Evolutionary conservation across 2,329 filamentous ascomycete species (phyloP).

Genomic region (Cucurbitaria berberidis): DNA sequence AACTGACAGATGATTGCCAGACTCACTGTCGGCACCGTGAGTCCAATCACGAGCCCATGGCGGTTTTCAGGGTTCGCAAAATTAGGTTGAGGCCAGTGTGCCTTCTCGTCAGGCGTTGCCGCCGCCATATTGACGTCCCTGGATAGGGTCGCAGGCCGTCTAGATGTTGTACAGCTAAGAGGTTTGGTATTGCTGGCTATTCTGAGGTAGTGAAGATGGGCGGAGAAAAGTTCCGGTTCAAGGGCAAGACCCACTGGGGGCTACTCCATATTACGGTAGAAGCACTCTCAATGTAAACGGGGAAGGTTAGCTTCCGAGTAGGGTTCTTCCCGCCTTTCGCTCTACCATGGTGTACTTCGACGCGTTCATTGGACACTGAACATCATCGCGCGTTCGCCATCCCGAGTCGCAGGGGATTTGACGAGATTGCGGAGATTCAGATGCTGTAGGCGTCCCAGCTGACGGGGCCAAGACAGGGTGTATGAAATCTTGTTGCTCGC

Average conservation of each 20-base stretch:
- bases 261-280: background rate
- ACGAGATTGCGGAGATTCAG: background rate
- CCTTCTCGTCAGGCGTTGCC: slow-evolving; percentile 22
- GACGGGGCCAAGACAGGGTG: background rate
- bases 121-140: slow-evolving; percentile 29
- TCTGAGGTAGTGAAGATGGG: background rate
- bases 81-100: slow-evolving; percentile 35
- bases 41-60: slow-evolving; percentile 21
- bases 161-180: background rate
- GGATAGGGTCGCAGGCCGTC: background rate
- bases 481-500: background rate
- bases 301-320: slow-evolving; percentile 5
- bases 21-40: slow-evolving; percentile 21
- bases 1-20: slow-evolving; percentile 27
- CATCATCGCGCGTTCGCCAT: background rate
- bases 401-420: background rate
- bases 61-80: slow-evolving; percentile 30
- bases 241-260: background rate
- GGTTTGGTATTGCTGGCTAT: background rate
- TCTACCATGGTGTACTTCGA: too few relatives aligned
- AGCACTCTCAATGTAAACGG: background rate
- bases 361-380: slow-evolving; percentile 5
- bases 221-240: background rate
- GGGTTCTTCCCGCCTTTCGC: slow-evolving; percentile 1
- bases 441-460: background rate